Evolutionary conservation across 495 filamentous ascomycete genomes (phyloP), one percentile per base, ranked within the genome.

Genomic region (Articulospora tetracladia): DNA sequence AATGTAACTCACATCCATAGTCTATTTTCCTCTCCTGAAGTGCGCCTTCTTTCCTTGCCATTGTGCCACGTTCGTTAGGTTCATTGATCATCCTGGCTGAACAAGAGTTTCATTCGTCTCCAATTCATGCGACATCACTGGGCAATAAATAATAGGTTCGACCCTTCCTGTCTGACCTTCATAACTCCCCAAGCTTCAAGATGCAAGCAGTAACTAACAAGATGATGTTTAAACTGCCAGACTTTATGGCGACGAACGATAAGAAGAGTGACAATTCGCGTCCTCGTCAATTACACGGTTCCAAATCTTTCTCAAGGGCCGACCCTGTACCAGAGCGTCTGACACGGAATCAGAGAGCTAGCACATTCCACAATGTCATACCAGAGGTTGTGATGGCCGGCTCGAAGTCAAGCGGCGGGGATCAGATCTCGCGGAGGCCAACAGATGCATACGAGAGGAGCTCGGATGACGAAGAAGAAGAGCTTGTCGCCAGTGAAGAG

Each of bases 291-390:
- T 44, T 70, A 55, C 70, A 69, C 65, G 63, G 68, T 63, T 72
- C 68, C 63, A 68, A 70, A 57, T 63, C 66, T 59, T 64, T 70
- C 39, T 54, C 63, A 19, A 58, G 58, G 36, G 22, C 57, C 20
- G 67, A 69, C n/a, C 65, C 77, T 3, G 60, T 54, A 25, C 65
- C 66, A 64, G 55, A 79, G 68, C 59, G 76, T 73, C 57, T 66
- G 72, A 61, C 68, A 64, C 72, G 73, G 15, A 69, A 77, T 22
- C 82, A 79, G 64, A 76, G 87, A 67, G 84, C 88, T 19, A 86
- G 76, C 69, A 88, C 86, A 0, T 70, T 87, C 26, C 83, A 88
- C 63, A 82, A 81, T 68, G 66, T 77, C 8, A 69, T 76, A 34
- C 66, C 81, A 4, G 76, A 79, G 44, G 68, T 64, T 2, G 61